Conservation (phyloP, 257 asterid species). For the Rubia yunnanensis region DNA sequence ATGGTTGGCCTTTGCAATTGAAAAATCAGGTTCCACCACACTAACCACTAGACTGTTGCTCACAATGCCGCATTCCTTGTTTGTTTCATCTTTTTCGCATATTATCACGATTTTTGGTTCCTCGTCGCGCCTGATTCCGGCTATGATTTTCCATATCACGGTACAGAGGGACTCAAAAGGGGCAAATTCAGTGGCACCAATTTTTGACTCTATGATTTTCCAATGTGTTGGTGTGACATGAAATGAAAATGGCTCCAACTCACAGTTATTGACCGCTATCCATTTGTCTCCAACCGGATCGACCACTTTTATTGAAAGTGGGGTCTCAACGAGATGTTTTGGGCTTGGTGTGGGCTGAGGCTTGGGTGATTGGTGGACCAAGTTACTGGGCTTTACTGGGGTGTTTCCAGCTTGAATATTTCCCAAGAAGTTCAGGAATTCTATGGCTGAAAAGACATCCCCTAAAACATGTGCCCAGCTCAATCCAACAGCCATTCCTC, state of each 20-base stretch:
- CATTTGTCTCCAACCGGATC: slow-evolving; percentile 75
- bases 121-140: slow-evolving; percentile 31
- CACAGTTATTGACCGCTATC: slow-evolving; percentile 28
- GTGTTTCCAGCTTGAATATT: slow-evolving; percentile 22
- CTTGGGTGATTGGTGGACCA: slow-evolving; percentile 26
- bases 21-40: slow-evolving; percentile 34
- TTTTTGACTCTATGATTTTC: slow-evolving; percentile 31
- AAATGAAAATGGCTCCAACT: slow-evolving; percentile 52
- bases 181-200: slow-evolving; percentile 15
- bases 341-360: slow-evolving; percentile 1
- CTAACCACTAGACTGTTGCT: slow-evolving; percentile 46
- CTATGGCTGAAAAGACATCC: slow-evolving; percentile 56
- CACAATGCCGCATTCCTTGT: slow-evolving; percentile 14
- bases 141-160: slow-evolving; percentile 52
- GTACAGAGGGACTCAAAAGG: slow-evolving; percentile 63
- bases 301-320: slow-evolving; percentile 53
- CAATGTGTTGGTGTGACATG: slow-evolving; percentile 28
- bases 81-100: slow-evolving; percentile 21
- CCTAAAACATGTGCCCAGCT: slow-evolving; percentile 95
- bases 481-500: slow-evolving; percentile 70
- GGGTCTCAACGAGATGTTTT: slow-evolving; percentile 19
- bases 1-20: slow-evolving; percentile 31
- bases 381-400: slow-evolving; percentile 18
- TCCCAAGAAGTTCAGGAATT: slow-evolving; percentile 42
- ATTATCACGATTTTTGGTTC: slow-evolving; percentile 56